Conservation (phyloP, 1,139 yeast genomes). For the Saccharomyces pastorianus region DNA sequence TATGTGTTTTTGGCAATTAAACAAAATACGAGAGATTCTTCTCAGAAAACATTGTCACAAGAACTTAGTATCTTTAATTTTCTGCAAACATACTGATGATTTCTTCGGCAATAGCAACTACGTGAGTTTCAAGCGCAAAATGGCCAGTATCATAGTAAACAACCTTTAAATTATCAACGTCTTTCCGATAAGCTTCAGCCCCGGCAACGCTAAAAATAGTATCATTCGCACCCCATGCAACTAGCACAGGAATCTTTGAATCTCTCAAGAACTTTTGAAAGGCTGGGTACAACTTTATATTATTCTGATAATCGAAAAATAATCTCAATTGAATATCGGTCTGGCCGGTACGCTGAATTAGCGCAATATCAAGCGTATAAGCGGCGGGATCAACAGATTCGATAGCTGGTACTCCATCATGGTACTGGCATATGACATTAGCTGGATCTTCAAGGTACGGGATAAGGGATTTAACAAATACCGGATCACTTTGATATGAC, state of each 20-base stretch:
- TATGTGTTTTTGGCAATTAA: background rate
- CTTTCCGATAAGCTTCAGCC: conserved; percentile 35
- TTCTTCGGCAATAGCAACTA: conserved; percentile 29
- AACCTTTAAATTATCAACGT: conserved; percentile 28
- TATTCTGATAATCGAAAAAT: conserved; percentile 34
- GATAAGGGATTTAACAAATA: background rate
- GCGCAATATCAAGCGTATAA: conserved; percentile 31
- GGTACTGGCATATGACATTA: background rate
- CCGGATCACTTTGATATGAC: conserved; percentile 14
- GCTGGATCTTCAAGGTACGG: background rate
- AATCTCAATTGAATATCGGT: conserved; percentile 32
- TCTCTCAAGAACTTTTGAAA: conserved; percentile 35
- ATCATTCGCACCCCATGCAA: conserved; percentile 41
- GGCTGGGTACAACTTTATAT: conserved; percentile 33
- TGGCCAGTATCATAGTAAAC: conserved; percentile 35
- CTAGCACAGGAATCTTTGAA: conserved; percentile 35
- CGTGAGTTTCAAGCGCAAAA: conserved; percentile 35
- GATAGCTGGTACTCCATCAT: conserved; percentile 17
- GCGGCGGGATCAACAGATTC: conserved; percentile 32
- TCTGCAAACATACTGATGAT: conserved; percentile 10
- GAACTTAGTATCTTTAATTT: background rate
- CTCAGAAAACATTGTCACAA: background rate
- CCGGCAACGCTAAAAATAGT: conserved; percentile 33
- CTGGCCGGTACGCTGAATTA: conserved; percentile 28
- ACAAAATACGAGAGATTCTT: background rate